These are phyloP conservation scores for fission yeast (Schizosaccharomyces pombe) DNA, from an alignment of 805 yeast genomes.

Conservation along the genomic window ASM294v3 CU329670.1:866001-866500, in stretches of 20 bases:
- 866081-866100: background rate
- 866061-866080: background rate
- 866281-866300: too few relatives aligned
- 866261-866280: background rate
- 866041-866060: background rate
- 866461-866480: background rate
- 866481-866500: background rate
- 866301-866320: background rate
- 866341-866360: background rate
- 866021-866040: background rate
- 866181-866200: background rate
- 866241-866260: background rate
- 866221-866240: background rate
- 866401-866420: conserved; percentile 5
- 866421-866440: background rate
- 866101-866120: background rate
- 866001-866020: background rate
- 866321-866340: conserved; percentile 1
- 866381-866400: conserved; percentile 11
- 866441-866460: background rate
- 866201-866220: background rate
- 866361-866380: conserved; percentile 7
- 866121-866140: background rate
- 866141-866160: background rate
- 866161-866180: background rate